phyloP scores from a whole-genome alignment of 2,329 filamentous ascomycete species.

The Whalleya microplaca region DNA sequence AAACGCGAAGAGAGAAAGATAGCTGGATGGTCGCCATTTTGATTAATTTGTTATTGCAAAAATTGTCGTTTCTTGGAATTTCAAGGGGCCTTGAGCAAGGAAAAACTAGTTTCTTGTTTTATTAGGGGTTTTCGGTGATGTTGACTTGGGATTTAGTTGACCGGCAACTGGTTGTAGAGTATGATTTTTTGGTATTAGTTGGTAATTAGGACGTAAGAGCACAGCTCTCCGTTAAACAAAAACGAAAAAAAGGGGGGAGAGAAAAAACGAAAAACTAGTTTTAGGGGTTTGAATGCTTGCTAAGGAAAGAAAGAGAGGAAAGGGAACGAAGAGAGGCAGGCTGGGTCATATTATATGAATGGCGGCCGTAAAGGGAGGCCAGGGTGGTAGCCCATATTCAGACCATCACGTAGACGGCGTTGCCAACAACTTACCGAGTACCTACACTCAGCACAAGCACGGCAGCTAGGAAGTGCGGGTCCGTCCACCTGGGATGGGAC shows the following conservation, averaged over 20 bases:
- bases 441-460: slow-evolving; percentile 23
- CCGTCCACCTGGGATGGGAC: slow-evolving; percentile 16
- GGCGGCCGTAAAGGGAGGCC: slow-evolving; percentile 39
- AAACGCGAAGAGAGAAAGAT: slow-evolving; percentile 94
- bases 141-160: slow-evolving; percentile 51
- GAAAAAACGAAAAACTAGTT: slow-evolving; percentile 58
- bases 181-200: slow-evolving; percentile 38
- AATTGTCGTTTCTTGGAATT: slow-evolving; percentile 44
- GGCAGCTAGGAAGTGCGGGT: slow-evolving; percentile 30
- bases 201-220: slow-evolving; percentile 46
- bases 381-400: slow-evolving; percentile 33
- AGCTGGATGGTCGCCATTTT: slow-evolving; percentile 91
- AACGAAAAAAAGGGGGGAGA: slow-evolving; percentile 42
- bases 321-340: slow-evolving; percentile 44
- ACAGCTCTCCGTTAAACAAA: slow-evolving; percentile 55
- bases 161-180: slow-evolving; percentile 50
- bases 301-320: slow-evolving; percentile 60
- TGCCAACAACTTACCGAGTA: slow-evolving; percentile 31
- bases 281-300: slow-evolving; percentile 65
- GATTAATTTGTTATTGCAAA: slow-evolving; percentile 44
- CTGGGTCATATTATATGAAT: slow-evolving; percentile 46
- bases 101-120: slow-evolving; percentile 57
- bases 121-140: slow-evolving; percentile 44
- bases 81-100: slow-evolving; percentile 55
- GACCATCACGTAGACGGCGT: slow-evolving; percentile 22